These are phyloP conservation scores for Testicularia cyperi DNA, from an alignment of 1,284 basidiomycete genomes.

Conservation along the genomic window DNA sequence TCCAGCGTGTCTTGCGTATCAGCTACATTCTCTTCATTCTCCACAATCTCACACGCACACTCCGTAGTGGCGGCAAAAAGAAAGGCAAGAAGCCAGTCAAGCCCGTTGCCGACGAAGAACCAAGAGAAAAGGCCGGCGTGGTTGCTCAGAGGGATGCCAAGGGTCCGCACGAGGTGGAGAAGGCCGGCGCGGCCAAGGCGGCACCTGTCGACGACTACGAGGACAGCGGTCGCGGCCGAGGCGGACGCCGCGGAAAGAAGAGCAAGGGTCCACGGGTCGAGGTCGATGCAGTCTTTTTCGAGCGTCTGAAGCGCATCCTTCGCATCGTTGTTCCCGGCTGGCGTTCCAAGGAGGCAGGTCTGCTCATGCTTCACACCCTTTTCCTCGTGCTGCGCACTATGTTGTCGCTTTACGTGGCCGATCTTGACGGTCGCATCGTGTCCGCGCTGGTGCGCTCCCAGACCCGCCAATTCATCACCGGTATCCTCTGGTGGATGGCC, in stretches of 20 bases:
- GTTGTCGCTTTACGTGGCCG: slow-evolving; percentile 91
- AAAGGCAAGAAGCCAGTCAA: slow-evolving; percentile 26
- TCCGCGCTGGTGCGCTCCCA: slow-evolving; percentile 89
- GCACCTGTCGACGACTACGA: slow-evolving; percentile 18
- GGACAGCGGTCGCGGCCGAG: slow-evolving; percentile 14
- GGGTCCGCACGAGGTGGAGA: slow-evolving; percentile 9
- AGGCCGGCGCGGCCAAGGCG: slow-evolving; percentile 2
- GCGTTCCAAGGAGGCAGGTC: slow-evolving; percentile 79
- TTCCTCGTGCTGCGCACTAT: slow-evolving; percentile 85
- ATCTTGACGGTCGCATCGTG: slow-evolving; percentile 87
- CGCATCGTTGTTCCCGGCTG: slow-evolving; percentile 85
- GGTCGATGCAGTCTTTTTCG: slow-evolving; percentile 88
- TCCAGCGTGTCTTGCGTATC: slow-evolving; percentile 46
- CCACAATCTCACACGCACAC: slow-evolving; percentile 27
- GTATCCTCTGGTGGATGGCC: slow-evolving; percentile 84
- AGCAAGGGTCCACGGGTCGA: slow-evolving; percentile 61
- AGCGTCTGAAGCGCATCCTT: slow-evolving; percentile 74
- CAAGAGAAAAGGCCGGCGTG: slow-evolving; percentile 14
- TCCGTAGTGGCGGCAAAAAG: slow-evolving; percentile 41
- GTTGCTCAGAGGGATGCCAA: slow-evolving; percentile 14
- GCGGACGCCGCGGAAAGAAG: slow-evolving; percentile 35
- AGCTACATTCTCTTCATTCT: slow-evolving; percentile 47
- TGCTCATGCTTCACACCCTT: slow-evolving; percentile 82
- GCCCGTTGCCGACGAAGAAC: slow-evolving; percentile 1
- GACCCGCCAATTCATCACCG: slow-evolving; percentile 75